Evolutionary conservation across 768 basidiomycete genomes (phyloP).

Genomic region (Cyclocybe cylindracea): DNA sequence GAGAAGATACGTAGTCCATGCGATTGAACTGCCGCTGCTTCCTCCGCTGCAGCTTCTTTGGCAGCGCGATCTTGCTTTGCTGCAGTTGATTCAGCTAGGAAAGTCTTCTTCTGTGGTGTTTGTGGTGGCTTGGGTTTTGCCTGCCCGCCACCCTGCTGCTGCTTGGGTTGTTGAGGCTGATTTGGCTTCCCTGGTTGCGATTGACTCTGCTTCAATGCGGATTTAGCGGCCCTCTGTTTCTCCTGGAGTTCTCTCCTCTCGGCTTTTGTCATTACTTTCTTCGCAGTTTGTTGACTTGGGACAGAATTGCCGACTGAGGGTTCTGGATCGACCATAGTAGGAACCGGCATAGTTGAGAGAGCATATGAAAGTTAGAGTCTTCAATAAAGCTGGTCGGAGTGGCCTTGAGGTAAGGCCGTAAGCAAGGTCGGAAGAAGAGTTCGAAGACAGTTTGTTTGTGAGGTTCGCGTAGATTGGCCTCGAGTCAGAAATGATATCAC

Average conservation of each 20-base stretch:
- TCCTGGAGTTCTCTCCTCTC: conserved; percentile 81
- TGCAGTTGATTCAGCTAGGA: conserved; percentile 25
- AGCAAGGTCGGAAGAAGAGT: conserved; percentile 1
- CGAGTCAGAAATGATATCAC: conserved; percentile 10
- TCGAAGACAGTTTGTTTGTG: neutral
- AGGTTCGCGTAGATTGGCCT: neutral
- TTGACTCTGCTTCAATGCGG: conserved; percentile 39
- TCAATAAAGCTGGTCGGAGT: conserved; percentile 13
- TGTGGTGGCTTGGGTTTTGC: conserved; percentile 29
- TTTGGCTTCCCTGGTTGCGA: conserved; percentile 16
- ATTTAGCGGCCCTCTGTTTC: conserved; percentile 77
- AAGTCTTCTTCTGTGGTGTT: conserved; percentile 34
- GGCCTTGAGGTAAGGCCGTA: too few relatives aligned
- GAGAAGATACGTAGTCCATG: conserved; percentile 83
- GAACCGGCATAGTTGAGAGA: conserved; percentile 12
- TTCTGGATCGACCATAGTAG: conserved; percentile 16
- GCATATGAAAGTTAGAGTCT: conserved; percentile 12
- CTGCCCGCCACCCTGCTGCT: conserved; percentile 19
- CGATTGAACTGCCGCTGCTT: conserved; percentile 40
- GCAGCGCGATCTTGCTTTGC: conserved; percentile 23
- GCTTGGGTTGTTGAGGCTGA: conserved; percentile 17
- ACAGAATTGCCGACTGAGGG: neutral
- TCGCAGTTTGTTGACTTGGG: conserved; percentile 38
- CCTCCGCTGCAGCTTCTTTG: conserved; percentile 33
- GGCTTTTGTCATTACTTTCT: conserved; percentile 79